Base-by-base conservation (phyloP, 495 filamentous ascomycete genomes). In the Daldinia grandis region DNA sequence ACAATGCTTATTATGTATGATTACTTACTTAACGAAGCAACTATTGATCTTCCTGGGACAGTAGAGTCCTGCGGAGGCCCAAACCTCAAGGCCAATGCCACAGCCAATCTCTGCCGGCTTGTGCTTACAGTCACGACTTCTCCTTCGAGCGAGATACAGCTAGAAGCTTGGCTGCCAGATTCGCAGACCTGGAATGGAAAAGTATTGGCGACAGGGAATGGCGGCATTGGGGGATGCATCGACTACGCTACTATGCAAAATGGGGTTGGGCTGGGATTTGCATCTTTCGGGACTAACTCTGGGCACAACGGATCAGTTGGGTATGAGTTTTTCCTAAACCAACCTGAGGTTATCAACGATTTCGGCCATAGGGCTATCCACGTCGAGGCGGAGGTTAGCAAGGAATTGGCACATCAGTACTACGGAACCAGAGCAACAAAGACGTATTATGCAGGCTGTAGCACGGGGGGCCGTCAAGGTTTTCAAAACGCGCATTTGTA, bases 211-310 rank as follows among this genome's bases (percentile, higher is more conserved):
- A 72, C 75, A 10, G 82, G 82, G 3, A 81, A 82, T 68, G 79
- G 82, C n/a, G 82, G 81, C 0, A 82, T 80, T 51, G 80, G 76
- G 4, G 79, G 81, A 9, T 81, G 82, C 5, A 81, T 84, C 56
- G 81, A 82, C 53, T 84, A 76, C 67, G 73, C 76, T 25, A 83
- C 83, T 25, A 82, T 84, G 76, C 80, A 73, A 33, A 74, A 73
- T 19, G 78, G 77, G 1, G 60, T 64, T 1, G 59, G 73, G 2
- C 79, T 81, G 24, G 83, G 42, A 12, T 47, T 47, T 21, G 42
- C 42, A 5, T 47, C 42, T 24, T 78, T 84, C 62, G 81, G 81
- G 14, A 85, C 81, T 0, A 78, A 85, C 60, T 81, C 79, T 5
- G 83, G 83, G 0, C 81, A 86, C 64, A 79, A 72, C 66, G 15